Evolutionary conservation across 1,284 basidiomycete species (phyloP), one percentile per base, ranked within the genome.

Genomic region (Mixia osmundae): DNA sequence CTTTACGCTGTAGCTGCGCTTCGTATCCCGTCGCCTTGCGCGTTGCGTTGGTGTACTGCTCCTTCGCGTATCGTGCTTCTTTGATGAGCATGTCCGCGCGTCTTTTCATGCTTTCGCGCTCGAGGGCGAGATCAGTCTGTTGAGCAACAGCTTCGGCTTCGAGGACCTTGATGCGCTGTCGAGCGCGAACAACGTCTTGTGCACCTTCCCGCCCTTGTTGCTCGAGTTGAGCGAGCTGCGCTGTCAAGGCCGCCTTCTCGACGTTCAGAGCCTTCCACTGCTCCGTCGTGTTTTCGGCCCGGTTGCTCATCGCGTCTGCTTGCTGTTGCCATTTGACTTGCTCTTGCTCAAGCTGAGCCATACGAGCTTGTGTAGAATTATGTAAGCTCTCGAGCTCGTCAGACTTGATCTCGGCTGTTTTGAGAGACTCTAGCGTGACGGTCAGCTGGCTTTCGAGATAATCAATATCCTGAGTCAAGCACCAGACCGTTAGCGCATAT

Each of bases 381-480:
- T n/a, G n/a, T 12, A 34, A 34, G 23, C 19, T 34, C 10, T 34
- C 22, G 18, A 50, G 39, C 14, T 44, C 42, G 14, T 38, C 40
- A 27, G 46, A 43, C 29, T 42, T 32, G 1, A 39, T 44, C 36
- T 46, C 35, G 27, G 45, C 45, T 23, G 39, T 41, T 27, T 45
- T 44, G 30, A 48, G 40, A 12, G 41, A 37, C 2, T 45, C 47
- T 10, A 48, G 30, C 0, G 76, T 76, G 4, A 75, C 68, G 42
- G 85, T 79, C 7, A 91, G 67, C 50, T 91, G 79, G 7, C 71
- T 71, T 49, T 87, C 82, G 14, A 91, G 63, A 4, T 71, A 65
- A 38, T 85, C 79, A 31, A 94, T 63, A 49, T 95, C 83, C 25
- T 35, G 14, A 16, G n/a, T 32, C 5, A n/a, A 6, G 30, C 18